Percentiles rank a stretch among this genome's conserved stretches.
Conservation (phyloP, 2,329 filamentous ascomycete species). For the Cryphonectria carpinicola region DNA sequence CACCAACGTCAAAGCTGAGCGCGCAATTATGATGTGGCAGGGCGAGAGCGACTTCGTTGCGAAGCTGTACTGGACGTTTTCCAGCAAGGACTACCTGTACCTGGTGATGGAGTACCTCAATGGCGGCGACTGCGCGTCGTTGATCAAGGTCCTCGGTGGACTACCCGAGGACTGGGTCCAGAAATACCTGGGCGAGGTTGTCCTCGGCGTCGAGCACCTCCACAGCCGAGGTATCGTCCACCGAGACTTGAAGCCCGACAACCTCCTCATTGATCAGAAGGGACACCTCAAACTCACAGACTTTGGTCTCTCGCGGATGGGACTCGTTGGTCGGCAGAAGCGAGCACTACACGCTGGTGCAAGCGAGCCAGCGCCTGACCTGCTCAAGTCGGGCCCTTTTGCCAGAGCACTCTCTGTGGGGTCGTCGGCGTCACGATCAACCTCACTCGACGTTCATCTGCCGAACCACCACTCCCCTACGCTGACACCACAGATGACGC, state of each 20-base stretch:
- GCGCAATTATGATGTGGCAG: slow-evolving; percentile 99
- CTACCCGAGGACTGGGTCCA: slow-evolving; percentile 97
- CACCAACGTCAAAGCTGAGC: slow-evolving; percentile 97
- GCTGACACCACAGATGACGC: slow-evolving; percentile 84
- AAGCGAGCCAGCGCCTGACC: slow-evolving; percentile 84
- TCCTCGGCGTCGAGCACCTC: slow-evolving; percentile 94
- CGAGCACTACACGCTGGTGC: slow-evolving; percentile 78
- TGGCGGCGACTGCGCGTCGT: slow-evolving; percentile 92
- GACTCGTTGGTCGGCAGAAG: slow-evolving; percentile 93
- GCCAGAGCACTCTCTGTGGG: slow-evolving; percentile 81
- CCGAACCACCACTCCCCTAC: slow-evolving; percentile 73
- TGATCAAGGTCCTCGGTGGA: slow-evolving; percentile 92
- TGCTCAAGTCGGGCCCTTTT: slow-evolving; percentile 91
- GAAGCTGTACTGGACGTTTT: slow-evolving; percentile 99
- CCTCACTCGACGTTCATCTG: slow-evolving; percentile 84
- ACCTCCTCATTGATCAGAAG: slow-evolving; percentile 94
- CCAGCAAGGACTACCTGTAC: slow-evolving; percentile 98
- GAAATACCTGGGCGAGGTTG: slow-evolving; percentile 95
- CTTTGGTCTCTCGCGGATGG: slow-evolving; percentile 97
- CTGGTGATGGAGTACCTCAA: slow-evolving; percentile 99
- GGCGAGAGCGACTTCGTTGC: slow-evolving; percentile 98
- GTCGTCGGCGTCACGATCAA: slow-evolving; percentile 76
- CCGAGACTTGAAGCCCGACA: slow-evolving; percentile 95
- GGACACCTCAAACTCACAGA: slow-evolving; percentile 97
- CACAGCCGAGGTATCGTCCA: slow-evolving; percentile 95